Percentiles rank a stretch among this genome's conserved stretches.
Evolutionary conservation across 1,284 basidiomycete species (phyloP).

Genomic region (Psilocybe mexicana): DNA sequence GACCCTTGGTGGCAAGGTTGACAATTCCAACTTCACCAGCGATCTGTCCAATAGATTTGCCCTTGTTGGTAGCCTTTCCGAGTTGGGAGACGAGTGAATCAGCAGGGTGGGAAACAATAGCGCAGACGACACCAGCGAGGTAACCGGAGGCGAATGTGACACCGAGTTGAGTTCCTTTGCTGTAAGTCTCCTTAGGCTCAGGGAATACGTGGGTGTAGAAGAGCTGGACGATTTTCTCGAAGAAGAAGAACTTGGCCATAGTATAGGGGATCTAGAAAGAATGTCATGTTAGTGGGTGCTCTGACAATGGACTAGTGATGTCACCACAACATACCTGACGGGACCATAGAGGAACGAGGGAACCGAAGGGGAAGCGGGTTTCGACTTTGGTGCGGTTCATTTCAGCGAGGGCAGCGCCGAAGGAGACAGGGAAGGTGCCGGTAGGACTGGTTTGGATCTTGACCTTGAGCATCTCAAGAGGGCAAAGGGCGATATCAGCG

Average conservation of each 20-base stretch:
- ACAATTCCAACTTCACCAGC: slow-evolving; percentile 64
- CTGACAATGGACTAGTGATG: neutral
- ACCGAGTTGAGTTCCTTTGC: slow-evolving; percentile 74
- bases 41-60: slow-evolving; percentile 70
- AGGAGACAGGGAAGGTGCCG: slow-evolving; percentile 75
- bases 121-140: slow-evolving; percentile 80
- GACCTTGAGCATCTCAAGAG: slow-evolving; percentile 84
- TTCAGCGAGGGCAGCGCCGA: slow-evolving; percentile 66
- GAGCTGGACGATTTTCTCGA: slow-evolving; percentile 73
- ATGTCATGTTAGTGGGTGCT: neutral
- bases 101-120: slow-evolving; percentile 81
- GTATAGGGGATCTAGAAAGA: slow-evolving; percentile 73
- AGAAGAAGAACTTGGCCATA: slow-evolving; percentile 89
- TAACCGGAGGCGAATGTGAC: slow-evolving; percentile 82
- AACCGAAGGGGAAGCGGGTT: slow-evolving; percentile 81
- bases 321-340: slow-evolving; percentile 57
- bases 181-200: slow-evolving; percentile 70
- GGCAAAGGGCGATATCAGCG: slow-evolving; percentile 87
- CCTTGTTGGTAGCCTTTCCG: slow-evolving; percentile 75
- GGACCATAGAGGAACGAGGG: slow-evolving; percentile 80
- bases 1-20: slow-evolving; percentile 73
- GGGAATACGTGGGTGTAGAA: slow-evolving; percentile 81
- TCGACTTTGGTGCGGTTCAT: slow-evolving; percentile 66
- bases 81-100: slow-evolving; percentile 80
- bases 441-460: slow-evolving; percentile 76